Conservation (phyloP, 768 basidiomycete species). For the Panellus pusillus region DNA sequence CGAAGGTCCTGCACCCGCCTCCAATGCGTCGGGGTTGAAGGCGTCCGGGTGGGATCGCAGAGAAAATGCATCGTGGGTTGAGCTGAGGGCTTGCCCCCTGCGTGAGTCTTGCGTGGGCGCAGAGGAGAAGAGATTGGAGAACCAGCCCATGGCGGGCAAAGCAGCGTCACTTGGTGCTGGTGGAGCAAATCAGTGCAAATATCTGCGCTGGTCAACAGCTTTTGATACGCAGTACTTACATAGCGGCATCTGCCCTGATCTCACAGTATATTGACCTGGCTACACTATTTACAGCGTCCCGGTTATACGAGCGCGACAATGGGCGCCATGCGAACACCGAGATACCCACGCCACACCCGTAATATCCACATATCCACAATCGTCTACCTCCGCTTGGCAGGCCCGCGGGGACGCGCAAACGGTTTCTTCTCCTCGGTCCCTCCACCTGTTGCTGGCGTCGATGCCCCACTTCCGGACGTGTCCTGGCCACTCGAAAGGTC, state of each 20-base stretch:
- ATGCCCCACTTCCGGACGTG: conserved; percentile 16
- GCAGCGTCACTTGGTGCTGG: neutral
- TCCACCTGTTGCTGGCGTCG: conserved; percentile 8
- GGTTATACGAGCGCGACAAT: no score
- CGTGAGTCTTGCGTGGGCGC: conserved; percentile 48
- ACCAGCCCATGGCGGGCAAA: conserved; percentile 62
- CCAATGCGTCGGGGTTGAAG: conserved; percentile 56
- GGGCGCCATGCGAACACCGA: no score
- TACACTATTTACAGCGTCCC: no score
- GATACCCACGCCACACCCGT: no score
- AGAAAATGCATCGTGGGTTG: conserved; percentile 87
- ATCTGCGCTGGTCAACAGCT: no score
- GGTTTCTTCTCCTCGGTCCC: conserved; percentile 35
- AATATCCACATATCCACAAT: no score
- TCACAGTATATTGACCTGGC: no score
- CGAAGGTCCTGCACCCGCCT: conserved; percentile 45
- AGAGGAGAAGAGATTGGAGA: conserved; percentile 62
- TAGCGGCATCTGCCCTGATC: no score
- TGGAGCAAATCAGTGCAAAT: no score
- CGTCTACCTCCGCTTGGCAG: conserved; percentile 46
- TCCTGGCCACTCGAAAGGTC: conserved; percentile 29
- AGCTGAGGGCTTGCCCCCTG: conserved; percentile 67
- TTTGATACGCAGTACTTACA: no score
- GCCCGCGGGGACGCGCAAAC: conserved; percentile 74
- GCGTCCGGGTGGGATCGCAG: conserved; percentile 71